Base-by-base conservation (phyloP, 108 stramenopile species). In the Mediolabrus comicus region DNA sequence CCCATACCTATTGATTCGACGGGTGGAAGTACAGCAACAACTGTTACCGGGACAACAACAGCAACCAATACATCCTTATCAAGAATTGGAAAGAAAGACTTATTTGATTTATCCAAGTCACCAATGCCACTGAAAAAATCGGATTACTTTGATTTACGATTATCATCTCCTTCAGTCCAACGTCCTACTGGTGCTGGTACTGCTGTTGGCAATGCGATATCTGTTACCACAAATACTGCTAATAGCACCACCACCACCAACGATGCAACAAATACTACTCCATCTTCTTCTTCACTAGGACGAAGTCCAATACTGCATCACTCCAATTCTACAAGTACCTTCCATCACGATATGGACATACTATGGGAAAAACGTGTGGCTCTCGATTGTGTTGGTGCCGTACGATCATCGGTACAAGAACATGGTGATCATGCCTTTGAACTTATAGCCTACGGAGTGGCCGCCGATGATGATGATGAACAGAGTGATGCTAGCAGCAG, bases 361-460 rank as follows among this genome's bases (percentile, higher is more conserved):
- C 58, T 76, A 34, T 92, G 88, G 87, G 88, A 92, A 63, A 90
- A 92, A 53, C 71, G 87, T n/a, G 89, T 92, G 35, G 79, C 83
- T 10, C 75, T 92, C 9, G 67, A 87, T 64, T 74, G 72, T 39
- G 84, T 87, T 17, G 87, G 83, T 17, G 85, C 83, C 4, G 92
- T 92, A 16, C 71, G 86, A 56, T 85, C 85, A 9, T 86, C 88
- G 9, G 89, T 89, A 71, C 62, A 62, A 51, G 85, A 87, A 35
- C 84, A 85, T 65, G 92, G 92, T 2, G 32, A 35, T 22, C 71
- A 86, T 59, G 69, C 86, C 0, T 90, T 92, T 79, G 87, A 85
- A 64, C 69, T 92, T 5, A 24, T 74, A 19, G 87, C 86, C 19
- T 79, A 77, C 26, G 75, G 76, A 4, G 72, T 68, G 25, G 86